phyloP scores from a whole-genome alignment of 2,329 filamentous ascomycete genomes.

The Blumeria hordei region DNA sequence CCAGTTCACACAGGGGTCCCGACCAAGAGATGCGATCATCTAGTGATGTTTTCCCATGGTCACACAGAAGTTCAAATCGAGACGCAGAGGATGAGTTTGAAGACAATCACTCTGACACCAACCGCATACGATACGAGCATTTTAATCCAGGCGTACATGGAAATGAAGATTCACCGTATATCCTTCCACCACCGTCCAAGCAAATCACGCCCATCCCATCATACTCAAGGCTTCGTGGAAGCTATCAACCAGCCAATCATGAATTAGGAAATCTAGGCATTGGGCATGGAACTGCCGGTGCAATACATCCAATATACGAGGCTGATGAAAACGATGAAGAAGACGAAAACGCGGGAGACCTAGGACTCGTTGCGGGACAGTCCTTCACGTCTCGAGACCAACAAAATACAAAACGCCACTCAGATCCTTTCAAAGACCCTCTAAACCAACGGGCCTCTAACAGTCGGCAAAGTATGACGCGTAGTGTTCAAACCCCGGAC shows the following conservation, averaged over 20 bases:
- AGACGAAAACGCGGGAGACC: slow-evolving; percentile 1
- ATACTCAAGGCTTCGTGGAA: slow-evolving; percentile 14
- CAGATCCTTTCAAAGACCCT: slow-evolving; percentile 13
- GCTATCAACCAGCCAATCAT: slow-evolving; percentile 18
- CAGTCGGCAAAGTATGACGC: not conserved
- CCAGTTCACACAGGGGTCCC: slow-evolving; percentile 6
- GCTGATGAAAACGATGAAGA: slow-evolving; percentile 24
- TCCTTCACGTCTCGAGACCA: slow-evolving; percentile 3
- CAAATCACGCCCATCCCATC: slow-evolving; percentile 17
- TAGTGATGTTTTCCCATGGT: slow-evolving; percentile 9
- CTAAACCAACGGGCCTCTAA: not conserved
- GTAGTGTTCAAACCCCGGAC: slow-evolving; percentile 6
- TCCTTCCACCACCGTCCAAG: slow-evolving; percentile 5
- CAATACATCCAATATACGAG: slow-evolving; percentile 39
- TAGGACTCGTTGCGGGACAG: slow-evolving; percentile 8
- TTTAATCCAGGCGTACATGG: slow-evolving; percentile 7
- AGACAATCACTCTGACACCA: slow-evolving; percentile 10
- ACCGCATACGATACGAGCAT: slow-evolving; percentile 10
- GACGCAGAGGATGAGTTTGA: slow-evolving; percentile 4
- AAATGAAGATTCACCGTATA: slow-evolving; percentile 4
- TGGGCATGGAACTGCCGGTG: slow-evolving; percentile 22
- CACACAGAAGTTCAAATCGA: slow-evolving; percentile 10
- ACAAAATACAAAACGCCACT: slow-evolving; percentile 5
- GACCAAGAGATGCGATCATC: slow-evolving; percentile 7
- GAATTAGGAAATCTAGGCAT: slow-evolving; percentile 18